Evolutionary conservation across 2,329 filamentous ascomycete species (phyloP), one percentile per base, ranked within the genome.

Genomic region (Fusarium ramigenum): DNA sequence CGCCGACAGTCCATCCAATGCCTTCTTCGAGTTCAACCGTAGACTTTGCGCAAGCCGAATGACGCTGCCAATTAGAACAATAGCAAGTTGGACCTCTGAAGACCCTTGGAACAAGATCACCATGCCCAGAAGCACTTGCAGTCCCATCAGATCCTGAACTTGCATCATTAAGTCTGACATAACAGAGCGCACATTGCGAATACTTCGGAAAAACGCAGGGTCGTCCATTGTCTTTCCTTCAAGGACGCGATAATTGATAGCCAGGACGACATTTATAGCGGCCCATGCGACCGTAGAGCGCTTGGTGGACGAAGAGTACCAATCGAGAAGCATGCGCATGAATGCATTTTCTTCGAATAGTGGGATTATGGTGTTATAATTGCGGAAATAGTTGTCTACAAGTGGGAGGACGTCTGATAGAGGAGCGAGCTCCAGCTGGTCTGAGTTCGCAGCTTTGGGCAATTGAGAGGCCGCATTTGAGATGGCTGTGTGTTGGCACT

Each of bases 61-160:
- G 21, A 81, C 79, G 11, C 80, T 80, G 4, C 80, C 78, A 18
- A 80, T 79, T 19, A 83, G 58, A 9, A 83, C 75, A 1, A 79
- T 76, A 2, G 79, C 78, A 5, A 80, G 73, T 47, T 79, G 79
- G 42, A 78, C 77, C 9, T 83, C 79, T 1, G 75, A 63, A 30
- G 75, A 77, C 5, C 79, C 79, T 18, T 82, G 78, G 32, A 80
- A 79, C 9, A 83, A 46, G 2, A 83, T 72, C 7, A 79, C 78
- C 64, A 83, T 73, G 7, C 79, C 82, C 2, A 83, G 58, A 8
- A 84, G 68, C 2, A 80, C 80, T 50, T 83, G 81, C 5, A 83
- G 49, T 0, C 80, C 80, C 7, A 81, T 72, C 0, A 79, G 71
- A 5, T 82, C 79, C 16, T 80, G 74, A 1, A 78, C 75, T 2